Evolutionary conservation across 805 yeast species (phyloP), one percentile per base, ranked within the genome.

Genomic region (Kodamaea jinghongensis): DNA sequence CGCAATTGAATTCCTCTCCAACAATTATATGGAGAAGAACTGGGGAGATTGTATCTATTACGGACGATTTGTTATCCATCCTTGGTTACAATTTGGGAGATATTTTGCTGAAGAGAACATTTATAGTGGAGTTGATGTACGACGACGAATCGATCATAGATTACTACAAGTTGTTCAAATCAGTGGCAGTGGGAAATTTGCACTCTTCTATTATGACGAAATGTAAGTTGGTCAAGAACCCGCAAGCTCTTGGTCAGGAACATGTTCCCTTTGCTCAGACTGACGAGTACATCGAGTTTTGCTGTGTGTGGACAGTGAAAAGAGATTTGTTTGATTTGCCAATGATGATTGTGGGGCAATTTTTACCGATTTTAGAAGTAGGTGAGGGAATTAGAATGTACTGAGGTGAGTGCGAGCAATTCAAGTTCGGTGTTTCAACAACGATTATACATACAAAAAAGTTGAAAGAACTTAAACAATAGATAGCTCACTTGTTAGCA

Each of bases 1-100:
- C 63, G 33, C 64, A 67, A 15, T 52, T 80, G 42, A 79, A 83
- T 13, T 83, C 89, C 8, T 78, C 86, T 1, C 95, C 95, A 1
- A 82, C 91, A 2, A 79, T 85, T 12, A 81, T 86, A 47, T 86
- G 95, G 95, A 70, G 95, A 51, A 66, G 95, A 29, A 83, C 95
- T 0, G 95, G 95, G 7, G 95, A 86, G 55, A 80, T 87, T 30
- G 89, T 85, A 8, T 86, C 86, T 6, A 77, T 84, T 7, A 83
- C 89, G 4, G 79, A 81, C 46, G 93, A 86, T 51, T 77, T 86
- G 52, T 76, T 84, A 22, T 76, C 81, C 3, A 63, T 86, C 46
- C 76, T 90, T 4, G 86, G 87, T 1, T 78, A 81, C 57, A 70
- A 77, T 8, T 65, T 75, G 46, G 70, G 74, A 43, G 79, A 81